Evolutionary conservation across 495 filamentous ascomycete species (phyloP).

Genomic region (Aspergillus wentii): DNA sequence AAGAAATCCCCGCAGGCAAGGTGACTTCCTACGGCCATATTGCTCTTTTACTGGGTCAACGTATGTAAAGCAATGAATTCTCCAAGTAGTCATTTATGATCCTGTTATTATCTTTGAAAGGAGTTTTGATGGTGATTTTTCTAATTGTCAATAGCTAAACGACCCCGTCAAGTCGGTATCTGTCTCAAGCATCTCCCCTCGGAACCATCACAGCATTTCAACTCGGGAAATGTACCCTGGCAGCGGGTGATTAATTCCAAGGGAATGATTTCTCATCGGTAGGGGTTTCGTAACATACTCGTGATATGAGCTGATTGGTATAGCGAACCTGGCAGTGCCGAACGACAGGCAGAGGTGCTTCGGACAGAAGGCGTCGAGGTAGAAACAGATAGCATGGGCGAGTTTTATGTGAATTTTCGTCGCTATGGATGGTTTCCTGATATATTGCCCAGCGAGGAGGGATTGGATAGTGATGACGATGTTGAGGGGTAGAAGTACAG

Average conservation of each 20-base stretch:
- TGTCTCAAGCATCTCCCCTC: conserved; percentile 79
- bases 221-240: conserved; percentile 83
- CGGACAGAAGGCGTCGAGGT: conserved; percentile 66
- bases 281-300: conserved; percentile 19
- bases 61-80: too few species aligned
- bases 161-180: conserved; percentile 79
- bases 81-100: conserved; percentile 5
- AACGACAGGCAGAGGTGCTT: conserved; percentile 64
- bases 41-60: conserved; percentile 70
- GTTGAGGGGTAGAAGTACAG: too few species aligned
- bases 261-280: conserved; percentile 82
- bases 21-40: conserved; percentile 92
- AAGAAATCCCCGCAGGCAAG: conserved; percentile 75
- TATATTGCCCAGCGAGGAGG: conserved; percentile 32
- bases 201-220: conserved; percentile 44
- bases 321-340: conserved; percentile 64
- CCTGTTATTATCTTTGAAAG: conserved; percentile 1
- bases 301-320: conserved; percentile 9
- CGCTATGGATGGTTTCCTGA: conserved; percentile 75
- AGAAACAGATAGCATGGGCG: conserved; percentile 57
- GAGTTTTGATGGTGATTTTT: too few species aligned
- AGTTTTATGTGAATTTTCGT: conserved; percentile 62
- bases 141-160: conserved; percentile 53
- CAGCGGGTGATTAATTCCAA: conserved; percentile 87
- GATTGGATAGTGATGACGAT: conserved; percentile 6